Conservation (phyloP, 257 asterid species). For the Primulina eburnea region DNA sequence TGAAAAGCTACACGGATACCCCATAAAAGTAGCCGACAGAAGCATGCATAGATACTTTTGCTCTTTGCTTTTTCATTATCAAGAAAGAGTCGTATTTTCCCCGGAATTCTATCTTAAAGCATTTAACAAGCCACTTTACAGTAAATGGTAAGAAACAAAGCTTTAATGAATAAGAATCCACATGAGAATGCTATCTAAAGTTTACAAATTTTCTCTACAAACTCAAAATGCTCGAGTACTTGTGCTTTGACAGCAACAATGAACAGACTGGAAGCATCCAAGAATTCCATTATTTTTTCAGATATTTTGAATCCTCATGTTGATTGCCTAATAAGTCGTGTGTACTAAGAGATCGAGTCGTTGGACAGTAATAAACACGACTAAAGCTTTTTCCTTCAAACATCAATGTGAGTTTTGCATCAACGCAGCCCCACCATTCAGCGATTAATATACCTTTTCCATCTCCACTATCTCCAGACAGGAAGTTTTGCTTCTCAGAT, state of each 20-base stretch:
- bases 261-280: conserved; percentile 19
- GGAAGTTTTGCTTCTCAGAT: conserved; percentile 19
- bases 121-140: background rate
- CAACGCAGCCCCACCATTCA: conserved; percentile 24
- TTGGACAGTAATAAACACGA: background rate
- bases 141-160: background rate
- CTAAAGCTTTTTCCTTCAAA: conserved; percentile 20
- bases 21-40: background rate
- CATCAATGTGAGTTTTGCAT: conserved; percentile 22
- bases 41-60: conserved; percentile 12
- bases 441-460: conserved; percentile 22
- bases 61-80: background rate
- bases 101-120: background rate
- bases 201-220: conserved; percentile 14
- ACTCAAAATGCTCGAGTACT: background rate
- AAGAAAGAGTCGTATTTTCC: background rate
- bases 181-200: background rate
- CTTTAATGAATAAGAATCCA: conserved; percentile 7
- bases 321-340: conserved; percentile 5
- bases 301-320: conserved; percentile 19
- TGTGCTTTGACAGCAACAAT: conserved; percentile 7
- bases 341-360: background rate
- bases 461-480: conserved; percentile 29
- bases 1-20: conserved; percentile 2
- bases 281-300: conserved; percentile 29